Evolutionary conservation across 78 protist genomes (phyloP).

Genomic region (Chrysochromulina parva): DNA sequence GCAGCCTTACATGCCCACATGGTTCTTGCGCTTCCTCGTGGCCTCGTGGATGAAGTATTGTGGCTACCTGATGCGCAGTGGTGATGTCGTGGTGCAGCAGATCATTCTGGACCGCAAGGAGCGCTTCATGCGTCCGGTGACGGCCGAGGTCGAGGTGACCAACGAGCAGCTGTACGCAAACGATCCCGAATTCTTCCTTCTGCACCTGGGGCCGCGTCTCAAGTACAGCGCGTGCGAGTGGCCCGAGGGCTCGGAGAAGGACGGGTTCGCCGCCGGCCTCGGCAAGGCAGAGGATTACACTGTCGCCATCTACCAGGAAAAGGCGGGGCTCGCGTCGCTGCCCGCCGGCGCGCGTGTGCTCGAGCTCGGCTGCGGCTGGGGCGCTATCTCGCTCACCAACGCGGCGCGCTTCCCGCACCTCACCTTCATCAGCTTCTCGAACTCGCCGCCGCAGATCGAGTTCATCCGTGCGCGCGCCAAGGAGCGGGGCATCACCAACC

Average conservation of each 20-base stretch:
- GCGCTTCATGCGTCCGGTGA: neutral
- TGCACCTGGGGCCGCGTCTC: neutral
- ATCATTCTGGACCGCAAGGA: neutral
- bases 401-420: neutral
- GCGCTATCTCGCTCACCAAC: neutral
- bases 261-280: neutral
- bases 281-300: neutral
- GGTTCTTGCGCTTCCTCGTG: neutral
- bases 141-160: neutral
- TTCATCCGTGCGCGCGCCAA: neutral
- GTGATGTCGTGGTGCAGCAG: neutral
- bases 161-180: slow-evolving; percentile 17
- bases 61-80: neutral
- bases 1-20: neutral
- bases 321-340: neutral
- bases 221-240: neutral
- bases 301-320: neutral
- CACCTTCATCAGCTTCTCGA: neutral
- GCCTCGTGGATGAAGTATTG: too few species aligned
- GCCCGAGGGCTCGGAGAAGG: neutral
- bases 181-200: neutral
- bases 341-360: neutral
- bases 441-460: neutral
- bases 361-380: slow-evolving; percentile 23
- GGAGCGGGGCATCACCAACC: neutral